Conservation (phyloP, 2,329 filamentous ascomycete species). For the Amesomyces nigricolor region DNA sequence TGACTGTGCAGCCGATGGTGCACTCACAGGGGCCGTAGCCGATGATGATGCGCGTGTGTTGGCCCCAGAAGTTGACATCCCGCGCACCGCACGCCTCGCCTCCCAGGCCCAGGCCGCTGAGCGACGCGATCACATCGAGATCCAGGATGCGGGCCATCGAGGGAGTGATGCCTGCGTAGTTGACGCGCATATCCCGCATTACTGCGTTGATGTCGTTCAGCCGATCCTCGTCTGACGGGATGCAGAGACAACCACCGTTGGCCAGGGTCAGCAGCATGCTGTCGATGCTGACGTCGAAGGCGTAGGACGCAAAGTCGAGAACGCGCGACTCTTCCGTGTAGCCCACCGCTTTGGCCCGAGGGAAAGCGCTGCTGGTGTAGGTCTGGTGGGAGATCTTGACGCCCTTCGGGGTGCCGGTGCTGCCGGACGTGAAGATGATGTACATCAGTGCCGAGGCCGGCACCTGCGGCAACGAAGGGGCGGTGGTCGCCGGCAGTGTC, state of each 20-base stretch:
- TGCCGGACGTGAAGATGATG: slow-evolving; percentile 6
- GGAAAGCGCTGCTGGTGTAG: slow-evolving; percentile 24
- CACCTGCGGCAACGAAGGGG: slow-evolving; percentile 15
- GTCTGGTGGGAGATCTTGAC: too few species aligned
- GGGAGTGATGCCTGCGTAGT: slow-evolving; percentile 48
- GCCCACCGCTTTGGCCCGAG: slow-evolving; percentile 41
- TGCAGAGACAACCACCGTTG: too few species aligned
- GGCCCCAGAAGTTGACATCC: slow-evolving; percentile 39
- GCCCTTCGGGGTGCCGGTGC: too few species aligned
- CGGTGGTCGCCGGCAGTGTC: too few species aligned
- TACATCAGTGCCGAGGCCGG: slow-evolving; percentile 22
- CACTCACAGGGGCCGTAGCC: slow-evolving; percentile 52
- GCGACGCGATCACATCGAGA: too few species aligned
- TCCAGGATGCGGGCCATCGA: slow-evolving; percentile 35
- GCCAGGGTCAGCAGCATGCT: too few species aligned
- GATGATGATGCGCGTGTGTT: slow-evolving; percentile 41
- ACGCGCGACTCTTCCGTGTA: slow-evolving; percentile 29
- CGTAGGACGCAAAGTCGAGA: too few species aligned
- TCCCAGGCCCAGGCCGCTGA: too few species aligned
- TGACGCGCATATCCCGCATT: slow-evolving; percentile 30
- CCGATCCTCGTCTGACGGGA: too few species aligned
- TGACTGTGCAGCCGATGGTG: slow-evolving; percentile 37
- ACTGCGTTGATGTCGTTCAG: too few species aligned
- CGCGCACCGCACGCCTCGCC: too few species aligned
- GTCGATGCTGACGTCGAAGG: too few species aligned